Conservation (phyloP, 352 stramenopile species). For the Albugo candida region DNA sequence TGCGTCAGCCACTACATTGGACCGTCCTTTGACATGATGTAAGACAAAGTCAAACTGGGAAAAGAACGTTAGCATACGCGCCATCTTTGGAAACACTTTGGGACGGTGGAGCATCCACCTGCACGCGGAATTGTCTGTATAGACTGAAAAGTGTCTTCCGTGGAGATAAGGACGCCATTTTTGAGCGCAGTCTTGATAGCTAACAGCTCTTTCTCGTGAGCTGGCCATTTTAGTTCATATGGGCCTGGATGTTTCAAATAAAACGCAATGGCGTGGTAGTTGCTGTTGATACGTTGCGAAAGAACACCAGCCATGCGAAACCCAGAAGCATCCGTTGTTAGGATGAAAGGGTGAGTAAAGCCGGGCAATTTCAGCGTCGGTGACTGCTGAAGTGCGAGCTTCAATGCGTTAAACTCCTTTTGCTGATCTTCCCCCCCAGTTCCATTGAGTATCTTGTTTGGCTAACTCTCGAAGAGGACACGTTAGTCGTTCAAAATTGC, state of each 20-base stretch:
- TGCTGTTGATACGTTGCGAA: background rate
- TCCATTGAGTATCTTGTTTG: conserved; percentile 1
- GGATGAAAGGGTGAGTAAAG: conserved; percentile 3
- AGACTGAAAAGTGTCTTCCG: conserved; percentile 1
- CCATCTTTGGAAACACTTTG: conserved; percentile 3
- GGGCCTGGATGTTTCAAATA: background rate
- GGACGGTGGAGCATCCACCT: conserved; percentile 6
- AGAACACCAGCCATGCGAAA: conserved; percentile 2
- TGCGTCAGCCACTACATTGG: too few species aligned
- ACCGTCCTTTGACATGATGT: conserved; percentile 5
- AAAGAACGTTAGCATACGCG: conserved; percentile 8
- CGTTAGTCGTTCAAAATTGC: conserved; percentile 6
- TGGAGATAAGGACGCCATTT: conserved; percentile 8
- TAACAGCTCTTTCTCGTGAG: background rate
- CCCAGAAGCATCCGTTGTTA: conserved; percentile 5
- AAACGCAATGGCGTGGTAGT: background rate
- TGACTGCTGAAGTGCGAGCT: conserved; percentile 5
- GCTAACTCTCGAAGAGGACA: conserved; percentile 5
- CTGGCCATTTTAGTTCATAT: background rate
- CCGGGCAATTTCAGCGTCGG: conserved; percentile 3
- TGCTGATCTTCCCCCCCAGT: conserved; percentile 2
- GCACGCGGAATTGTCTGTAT: conserved; percentile 7
- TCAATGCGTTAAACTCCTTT: conserved; percentile 3
- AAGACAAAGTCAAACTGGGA: conserved; percentile 4
- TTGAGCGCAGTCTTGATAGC: conserved; percentile 2